Evolutionary conservation across 768 basidiomycete species (phyloP).

Genomic region (Suillus bovinus): DNA sequence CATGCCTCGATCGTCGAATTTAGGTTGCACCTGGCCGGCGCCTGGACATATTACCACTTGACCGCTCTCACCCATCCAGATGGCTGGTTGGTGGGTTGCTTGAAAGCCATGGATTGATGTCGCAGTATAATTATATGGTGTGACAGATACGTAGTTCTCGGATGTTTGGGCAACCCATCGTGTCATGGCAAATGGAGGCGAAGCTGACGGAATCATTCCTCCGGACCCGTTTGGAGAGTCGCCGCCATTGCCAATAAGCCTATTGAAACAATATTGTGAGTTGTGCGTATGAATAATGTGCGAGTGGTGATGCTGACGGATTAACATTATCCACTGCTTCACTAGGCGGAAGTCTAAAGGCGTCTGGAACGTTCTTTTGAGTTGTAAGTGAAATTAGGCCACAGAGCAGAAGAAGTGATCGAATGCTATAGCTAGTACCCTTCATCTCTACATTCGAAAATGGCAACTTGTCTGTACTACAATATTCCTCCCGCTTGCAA

Average conservation of each 20-base stretch:
- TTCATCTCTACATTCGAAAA: constrained; percentile 5
- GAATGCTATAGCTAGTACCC: constrained; percentile 6
- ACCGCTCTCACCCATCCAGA: constrained; percentile 87
- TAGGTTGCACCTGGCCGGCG: constrained; percentile 44
- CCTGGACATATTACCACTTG: constrained; percentile 64
- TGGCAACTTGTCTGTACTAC: background rate
- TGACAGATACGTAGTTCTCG: constrained; percentile 71
- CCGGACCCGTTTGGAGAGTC: constrained; percentile 69
- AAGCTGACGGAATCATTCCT: constrained; percentile 77
- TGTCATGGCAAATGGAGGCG: constrained; percentile 84
- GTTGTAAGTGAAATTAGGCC: constrained; percentile 17
- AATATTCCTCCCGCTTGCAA: too few relatives aligned
- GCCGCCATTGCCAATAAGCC: constrained; percentile 72
- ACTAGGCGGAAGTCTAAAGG: constrained; percentile 32
- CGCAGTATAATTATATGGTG: constrained; percentile 69
- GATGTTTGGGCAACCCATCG: constrained; percentile 84
- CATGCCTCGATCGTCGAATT: constrained; percentile 63
- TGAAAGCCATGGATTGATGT: constrained; percentile 69
- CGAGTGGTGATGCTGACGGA: constrained; percentile 35
- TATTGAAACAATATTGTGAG: constrained; percentile 17
- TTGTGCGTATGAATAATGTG: background rate
- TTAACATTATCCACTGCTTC: constrained; percentile 47
- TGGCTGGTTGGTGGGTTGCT: constrained; percentile 81
- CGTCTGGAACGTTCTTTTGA: constrained; percentile 8
- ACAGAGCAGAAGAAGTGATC: constrained; percentile 18